Evolutionary conservation across 306 rosid genomes (phyloP).

Genomic region (Prunus mira): DNA sequence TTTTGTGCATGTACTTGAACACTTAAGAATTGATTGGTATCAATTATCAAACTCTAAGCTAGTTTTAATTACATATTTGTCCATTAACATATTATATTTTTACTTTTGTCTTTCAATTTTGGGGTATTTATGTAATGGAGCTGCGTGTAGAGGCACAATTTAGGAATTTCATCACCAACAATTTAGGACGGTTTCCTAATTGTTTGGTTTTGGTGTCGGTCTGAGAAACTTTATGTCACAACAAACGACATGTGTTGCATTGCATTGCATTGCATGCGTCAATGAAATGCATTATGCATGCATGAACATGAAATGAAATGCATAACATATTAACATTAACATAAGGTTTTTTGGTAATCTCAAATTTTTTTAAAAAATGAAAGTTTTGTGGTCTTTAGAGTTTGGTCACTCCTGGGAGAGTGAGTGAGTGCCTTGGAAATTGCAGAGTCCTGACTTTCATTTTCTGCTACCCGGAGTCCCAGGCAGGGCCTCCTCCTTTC

Average conservation of each 20-base stretch:
- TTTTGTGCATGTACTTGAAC: not conserved
- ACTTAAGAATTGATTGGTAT: not conserved
- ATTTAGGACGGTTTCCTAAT: not conserved
- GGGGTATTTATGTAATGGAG: not conserved
- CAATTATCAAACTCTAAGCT: no score
- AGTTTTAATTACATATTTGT: no score
- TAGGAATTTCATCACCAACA: not conserved
- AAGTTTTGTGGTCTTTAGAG: not conserved
- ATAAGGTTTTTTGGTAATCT: no score
- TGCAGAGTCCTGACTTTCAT: conserved; percentile 22
- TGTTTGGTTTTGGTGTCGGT: not conserved
- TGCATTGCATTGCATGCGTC: not conserved
- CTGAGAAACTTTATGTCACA: not conserved
- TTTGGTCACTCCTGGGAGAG: not conserved
- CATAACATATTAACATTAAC: no score
- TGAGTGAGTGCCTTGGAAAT: conserved; percentile 19
- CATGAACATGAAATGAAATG: no score
- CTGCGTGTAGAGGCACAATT: not conserved
- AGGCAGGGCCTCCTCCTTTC: not conserved
- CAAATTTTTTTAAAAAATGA: not conserved
- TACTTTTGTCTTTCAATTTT: not conserved
- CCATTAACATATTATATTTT: not conserved
- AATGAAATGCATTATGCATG: no score
- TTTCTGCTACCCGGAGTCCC: conserved; percentile 22
- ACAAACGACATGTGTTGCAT: not conserved